Evolutionary conservation across 1,284 basidiomycete species (phyloP).

Genomic region (Tilletia walkeri): DNA sequence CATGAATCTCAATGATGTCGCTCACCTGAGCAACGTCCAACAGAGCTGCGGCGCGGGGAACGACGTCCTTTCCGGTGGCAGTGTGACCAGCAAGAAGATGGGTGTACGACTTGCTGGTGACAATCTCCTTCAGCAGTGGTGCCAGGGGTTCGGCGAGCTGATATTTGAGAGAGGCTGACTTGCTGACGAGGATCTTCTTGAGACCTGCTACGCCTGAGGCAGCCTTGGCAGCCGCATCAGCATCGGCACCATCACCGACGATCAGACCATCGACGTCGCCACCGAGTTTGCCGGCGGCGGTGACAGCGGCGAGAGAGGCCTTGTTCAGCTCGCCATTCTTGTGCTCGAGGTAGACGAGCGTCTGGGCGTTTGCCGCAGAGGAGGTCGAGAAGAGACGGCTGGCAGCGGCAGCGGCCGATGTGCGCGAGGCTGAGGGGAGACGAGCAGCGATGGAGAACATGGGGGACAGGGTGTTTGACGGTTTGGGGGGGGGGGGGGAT

Average conservation of each 20-base stretch:
- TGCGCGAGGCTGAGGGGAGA: constrained; percentile 11
- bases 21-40: constrained; percentile 72
- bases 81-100: constrained; percentile 84
- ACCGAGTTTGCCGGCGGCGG: constrained; percentile 75
- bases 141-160: constrained; percentile 58
- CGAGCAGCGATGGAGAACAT: constrained; percentile 8
- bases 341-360: constrained; percentile 86
- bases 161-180: constrained; percentile 40
- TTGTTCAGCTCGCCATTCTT: constrained; percentile 77
- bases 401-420: constrained; percentile 20
- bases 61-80: constrained; percentile 70
- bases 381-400: constrained; percentile 36
- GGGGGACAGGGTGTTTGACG: background rate
- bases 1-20: constrained; percentile 84
- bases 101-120: constrained; percentile 64
- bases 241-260: constrained; percentile 71
- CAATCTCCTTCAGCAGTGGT: constrained; percentile 61
- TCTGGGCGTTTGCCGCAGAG: constrained; percentile 52
- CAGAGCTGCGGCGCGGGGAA: constrained; percentile 81
- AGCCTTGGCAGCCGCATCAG: constrained; percentile 73
- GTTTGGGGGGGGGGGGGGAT: background rate
- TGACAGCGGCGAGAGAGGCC: constrained; percentile 81
- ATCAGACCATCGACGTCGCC: constrained; percentile 88
- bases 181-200: constrained; percentile 56
- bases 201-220: constrained; percentile 72